Base-by-base conservation (phyloP, 2,329 filamentous ascomycete genomes). In the Diaporthe australafricana region DNA sequence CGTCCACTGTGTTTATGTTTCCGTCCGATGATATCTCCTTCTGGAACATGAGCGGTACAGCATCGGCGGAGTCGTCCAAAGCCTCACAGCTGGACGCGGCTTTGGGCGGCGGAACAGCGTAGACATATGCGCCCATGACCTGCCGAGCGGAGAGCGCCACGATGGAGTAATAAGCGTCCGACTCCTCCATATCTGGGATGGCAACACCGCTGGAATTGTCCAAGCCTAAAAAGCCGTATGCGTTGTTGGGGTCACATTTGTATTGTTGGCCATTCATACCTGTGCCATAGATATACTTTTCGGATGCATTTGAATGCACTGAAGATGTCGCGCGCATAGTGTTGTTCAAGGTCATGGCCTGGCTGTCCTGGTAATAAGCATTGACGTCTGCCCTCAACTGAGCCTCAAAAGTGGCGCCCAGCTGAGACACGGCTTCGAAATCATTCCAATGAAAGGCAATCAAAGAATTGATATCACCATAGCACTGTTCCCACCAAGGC, bases 11-110 rank as follows among this genome's bases (percentile, higher is more conserved):
- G 79, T 96, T 93, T 79, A 90, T 90, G 77, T 96, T 95, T 6
- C 94, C 94, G 77, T 95, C 92, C 8, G 92, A 94, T 5, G 92
- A 94, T 70, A 96, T 96, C 79, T 96, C 94, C 78, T 96, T 96
- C 73, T 95, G 83, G 81, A 96, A 96, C 30, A 96, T 81, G 52
- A 95, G 86, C 0, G 92, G 92, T 73, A 89, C 86, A 3, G 93
- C 55, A 6, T 27, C 38, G n/a, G 42, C 25, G 4, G 71, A 25
- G 8, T 47, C 67, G 14, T 57, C 48, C 30, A 53, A 42, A 6
- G 47, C 30, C 48, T 63, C 65, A 40, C 25, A 35, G 53, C 70
- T 57, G 16, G 63, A 67, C 8, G 47, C 52, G 8, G 40, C 32
- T 30, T 35, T 53, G 3, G 68, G 88, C 3, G 91, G 88, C 38